phyloP scores from a whole-genome alignment of 495 filamentous ascomycete species.

The Trichoderma reesei region DNA sequence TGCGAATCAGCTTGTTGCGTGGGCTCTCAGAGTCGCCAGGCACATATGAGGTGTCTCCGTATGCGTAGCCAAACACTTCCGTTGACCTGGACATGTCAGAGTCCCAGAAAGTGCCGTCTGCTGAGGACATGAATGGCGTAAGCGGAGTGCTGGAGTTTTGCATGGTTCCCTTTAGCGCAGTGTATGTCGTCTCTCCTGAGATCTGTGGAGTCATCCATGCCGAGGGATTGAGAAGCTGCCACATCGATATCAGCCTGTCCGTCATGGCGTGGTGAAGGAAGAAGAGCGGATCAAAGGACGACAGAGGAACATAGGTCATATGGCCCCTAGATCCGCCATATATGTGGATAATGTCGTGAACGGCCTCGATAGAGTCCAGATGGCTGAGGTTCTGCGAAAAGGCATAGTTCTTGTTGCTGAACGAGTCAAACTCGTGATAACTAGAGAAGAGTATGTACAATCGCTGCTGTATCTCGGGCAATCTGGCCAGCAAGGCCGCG shows the following conservation, averaged over 20 bases:
- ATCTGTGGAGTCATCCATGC: slow-evolving; percentile 42
- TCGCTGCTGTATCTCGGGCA: slow-evolving; percentile 34
- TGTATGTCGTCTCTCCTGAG: slow-evolving; percentile 42
- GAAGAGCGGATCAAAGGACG: slow-evolving; percentile 68
- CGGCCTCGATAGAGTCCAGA: slow-evolving; percentile 49
- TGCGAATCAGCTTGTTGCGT: slow-evolving; percentile 27
- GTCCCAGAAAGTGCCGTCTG: slow-evolving; percentile 40
- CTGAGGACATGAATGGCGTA: slow-evolving; percentile 35
- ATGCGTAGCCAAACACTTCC: slow-evolving; percentile 49
- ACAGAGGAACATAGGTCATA: slow-evolving; percentile 54
- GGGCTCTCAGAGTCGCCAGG: slow-evolving; percentile 13
- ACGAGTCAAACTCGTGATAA: slow-evolving; percentile 45
- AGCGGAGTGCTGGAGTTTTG: slow-evolving; percentile 31
- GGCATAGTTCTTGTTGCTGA: slow-evolving; percentile 49
- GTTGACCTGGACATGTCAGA: slow-evolving; percentile 34
- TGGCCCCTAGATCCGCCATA: slow-evolving; percentile 47
- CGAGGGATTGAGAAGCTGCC: slow-evolving; percentile 57
- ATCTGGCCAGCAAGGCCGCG: slow-evolving; percentile 14
- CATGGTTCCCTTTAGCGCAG: slow-evolving; percentile 30
- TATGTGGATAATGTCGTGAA: slow-evolving; percentile 58
- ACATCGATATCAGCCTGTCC: slow-evolving; percentile 61
- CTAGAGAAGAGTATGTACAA: slow-evolving; percentile 52
- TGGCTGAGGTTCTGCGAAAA: slow-evolving; percentile 22
- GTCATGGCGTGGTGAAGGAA: slow-evolving; percentile 58
- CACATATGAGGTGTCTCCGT: slow-evolving; percentile 39